phyloP scores from a whole-genome alignment of 2,329 filamentous ascomycete species.

The Ophiostoma montium region DNA sequence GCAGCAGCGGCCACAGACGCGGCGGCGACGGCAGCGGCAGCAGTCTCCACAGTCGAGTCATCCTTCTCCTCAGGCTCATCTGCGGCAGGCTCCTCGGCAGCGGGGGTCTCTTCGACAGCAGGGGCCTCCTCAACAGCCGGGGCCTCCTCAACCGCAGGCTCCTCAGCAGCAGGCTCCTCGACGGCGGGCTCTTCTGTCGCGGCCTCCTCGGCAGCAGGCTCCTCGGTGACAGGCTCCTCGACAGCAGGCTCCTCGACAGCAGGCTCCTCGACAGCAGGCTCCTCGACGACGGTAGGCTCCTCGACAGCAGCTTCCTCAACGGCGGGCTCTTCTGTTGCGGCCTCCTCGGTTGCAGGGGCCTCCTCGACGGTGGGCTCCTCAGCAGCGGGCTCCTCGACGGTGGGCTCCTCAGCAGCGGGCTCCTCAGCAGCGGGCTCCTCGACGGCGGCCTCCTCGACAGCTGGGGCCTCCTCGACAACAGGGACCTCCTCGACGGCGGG shows the following conservation, averaged over 20 bases:
- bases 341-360: background rate
- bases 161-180: background rate
- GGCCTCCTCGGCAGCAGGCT: background rate
- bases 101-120: background rate
- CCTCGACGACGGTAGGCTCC: background rate
- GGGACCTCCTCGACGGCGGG: background rate
- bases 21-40: background rate
- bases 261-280: background rate
- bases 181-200: background rate
- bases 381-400: background rate
- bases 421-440: background rate
- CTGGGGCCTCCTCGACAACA: background rate
- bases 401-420: background rate
- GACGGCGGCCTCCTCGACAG: background rate
- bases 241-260: background rate
- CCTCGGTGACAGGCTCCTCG: constrained; percentile 4
- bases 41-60: background rate
- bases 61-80: background rate
- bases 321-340: background rate
- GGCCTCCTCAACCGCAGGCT: background rate
- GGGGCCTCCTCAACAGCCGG: background rate
- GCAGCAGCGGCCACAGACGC: background rate
- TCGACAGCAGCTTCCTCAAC: constrained; percentile 1
- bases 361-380: background rate
- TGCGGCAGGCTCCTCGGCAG: background rate